Base-by-base conservation (phyloP, 163 green algal species). In the Chlamydomonas reinhardtii region DNA sequence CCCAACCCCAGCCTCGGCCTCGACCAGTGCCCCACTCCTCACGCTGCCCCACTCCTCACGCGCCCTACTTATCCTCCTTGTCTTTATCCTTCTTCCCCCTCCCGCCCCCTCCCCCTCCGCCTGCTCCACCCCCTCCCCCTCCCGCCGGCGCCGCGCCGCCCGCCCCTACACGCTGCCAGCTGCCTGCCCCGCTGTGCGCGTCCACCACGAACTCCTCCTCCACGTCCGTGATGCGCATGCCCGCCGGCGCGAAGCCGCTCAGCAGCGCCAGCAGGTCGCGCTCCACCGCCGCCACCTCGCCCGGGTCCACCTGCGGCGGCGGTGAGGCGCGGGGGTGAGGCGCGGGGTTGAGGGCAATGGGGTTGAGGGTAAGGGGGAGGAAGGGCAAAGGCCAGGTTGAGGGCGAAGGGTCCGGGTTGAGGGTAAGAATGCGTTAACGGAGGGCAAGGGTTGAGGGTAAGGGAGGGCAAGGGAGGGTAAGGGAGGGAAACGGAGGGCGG, bases 201-300 rank as follows among this genome's bases (percentile, higher is more conserved):
- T 94, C 92, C 31, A 96, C 86, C 43, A 94, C 88, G 37, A 90
- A 97, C 88, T 97, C 93, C 87, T 98, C 96, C 81, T 98, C 96
- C 25, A 93, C 74, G 78, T 98, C 96, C 56, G 93, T 88, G 87
- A 97, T 97, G 34, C 92, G 90, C 43, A 91, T 92, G 48, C 93
- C 94, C n/a, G 92, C 85, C 3, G 96, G 94, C 0, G 96, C 95
- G 27, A 90, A 76, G 27, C 88, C 88, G 34, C 68, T 73, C 20
- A 95, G 87, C 56, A 97, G 95, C 24, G 86, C 86, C 22, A 96
- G 85, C 29, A 97, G 74, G 35, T 94, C 91, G 24, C 92, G 77
- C 88, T 96, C 96, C 76, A 95, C 91, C 66, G 85, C 71, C 32
- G 83, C 34, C 39, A 91, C 81, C 69, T 84, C 75, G 32, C 69